phyloP scores from a whole-genome alignment of 2,329 filamentous ascomycete species.

The Sporothrix luriei region DNA sequence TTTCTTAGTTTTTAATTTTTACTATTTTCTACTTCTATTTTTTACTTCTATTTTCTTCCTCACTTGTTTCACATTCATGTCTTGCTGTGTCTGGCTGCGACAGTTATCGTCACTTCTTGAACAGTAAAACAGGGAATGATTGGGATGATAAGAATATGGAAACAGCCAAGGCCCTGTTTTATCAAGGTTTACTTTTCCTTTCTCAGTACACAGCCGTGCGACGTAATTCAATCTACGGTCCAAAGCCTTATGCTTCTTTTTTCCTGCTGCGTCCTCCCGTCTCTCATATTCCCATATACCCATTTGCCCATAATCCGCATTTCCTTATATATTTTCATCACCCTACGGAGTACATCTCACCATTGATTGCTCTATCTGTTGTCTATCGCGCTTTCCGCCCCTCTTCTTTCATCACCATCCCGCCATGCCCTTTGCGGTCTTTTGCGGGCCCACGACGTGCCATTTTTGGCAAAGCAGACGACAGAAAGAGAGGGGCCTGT shows the following conservation, averaged over 20 bases:
- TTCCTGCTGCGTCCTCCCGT: background rate
- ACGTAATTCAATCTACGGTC: constrained; percentile 17
- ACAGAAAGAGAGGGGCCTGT: constrained; percentile 17
- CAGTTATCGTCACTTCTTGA: background rate
- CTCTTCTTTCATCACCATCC: constrained; percentile 22
- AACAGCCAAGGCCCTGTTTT: background rate
- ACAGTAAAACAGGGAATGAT: constrained; percentile 11
- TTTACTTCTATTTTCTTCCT: no score
- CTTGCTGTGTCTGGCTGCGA: constrained; percentile 3
- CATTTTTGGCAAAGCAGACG: constrained; percentile 18
- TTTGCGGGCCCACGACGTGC: constrained; percentile 26
- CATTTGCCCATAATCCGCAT: no score
- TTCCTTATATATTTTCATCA: background rate
- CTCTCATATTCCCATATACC: background rate
- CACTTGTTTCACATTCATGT: background rate
- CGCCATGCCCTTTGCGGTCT: constrained; percentile 31
- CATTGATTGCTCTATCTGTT: constrained; percentile 9
- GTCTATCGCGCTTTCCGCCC: background rate
- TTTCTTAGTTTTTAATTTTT: background rate
- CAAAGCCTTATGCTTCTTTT: constrained; percentile 10
- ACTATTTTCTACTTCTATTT: background rate
- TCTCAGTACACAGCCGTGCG: background rate
- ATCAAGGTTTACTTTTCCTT: background rate
- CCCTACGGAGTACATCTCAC: no score
- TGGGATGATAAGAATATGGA: background rate